A percentile compares a stretch with the other conserved stretches of the same genome.
Evolutionary conservation across 208 protist species (phyloP).

Genomic region (Porcisia deanei): DNA sequence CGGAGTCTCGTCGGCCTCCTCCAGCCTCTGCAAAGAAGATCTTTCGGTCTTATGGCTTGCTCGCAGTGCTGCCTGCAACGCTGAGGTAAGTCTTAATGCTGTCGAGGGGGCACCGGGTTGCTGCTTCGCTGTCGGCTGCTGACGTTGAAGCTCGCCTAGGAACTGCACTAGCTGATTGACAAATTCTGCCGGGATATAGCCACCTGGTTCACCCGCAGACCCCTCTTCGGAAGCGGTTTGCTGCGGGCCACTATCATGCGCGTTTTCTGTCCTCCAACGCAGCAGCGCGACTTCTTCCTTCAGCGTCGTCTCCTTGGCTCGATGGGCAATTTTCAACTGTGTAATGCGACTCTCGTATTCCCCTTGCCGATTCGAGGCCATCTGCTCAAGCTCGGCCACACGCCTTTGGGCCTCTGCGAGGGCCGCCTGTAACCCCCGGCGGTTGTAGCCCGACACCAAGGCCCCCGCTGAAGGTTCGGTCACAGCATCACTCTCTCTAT

Average conservation of each 20-base stretch:
- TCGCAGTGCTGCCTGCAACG: not conserved
- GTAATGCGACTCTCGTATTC: slow-evolving; percentile 24
- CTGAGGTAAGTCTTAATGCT: not conserved
- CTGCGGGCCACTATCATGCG: not conserved
- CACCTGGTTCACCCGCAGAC: not conserved
- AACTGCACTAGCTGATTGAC: slow-evolving; percentile 7
- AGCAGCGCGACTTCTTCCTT: slow-evolving; percentile 28
- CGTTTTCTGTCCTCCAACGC: not conserved
- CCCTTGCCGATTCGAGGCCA: slow-evolving; percentile 2
- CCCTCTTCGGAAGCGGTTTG: not conserved
- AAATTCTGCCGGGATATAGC: not conserved
- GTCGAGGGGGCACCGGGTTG: not conserved
- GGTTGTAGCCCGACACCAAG: slow-evolving; percentile 17
- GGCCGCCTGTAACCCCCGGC: slow-evolving; percentile 22
- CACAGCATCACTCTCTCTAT: not conserved
- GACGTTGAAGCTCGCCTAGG: not conserved
- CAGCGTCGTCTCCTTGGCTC: slow-evolving; percentile 26
- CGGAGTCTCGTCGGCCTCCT: not conserved
- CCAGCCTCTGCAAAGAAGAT: not conserved
- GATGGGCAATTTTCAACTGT: slow-evolving; percentile 36
- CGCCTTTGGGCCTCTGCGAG: slow-evolving; percentile 31
- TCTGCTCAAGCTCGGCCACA: slow-evolving; percentile 28
- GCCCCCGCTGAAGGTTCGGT: not conserved
- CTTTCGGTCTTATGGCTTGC: not conserved
- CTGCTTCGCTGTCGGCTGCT: too few species aligned